Conservation (phyloP, 495 filamentous ascomycete genomes). For the Tirmania nivea region DNA sequence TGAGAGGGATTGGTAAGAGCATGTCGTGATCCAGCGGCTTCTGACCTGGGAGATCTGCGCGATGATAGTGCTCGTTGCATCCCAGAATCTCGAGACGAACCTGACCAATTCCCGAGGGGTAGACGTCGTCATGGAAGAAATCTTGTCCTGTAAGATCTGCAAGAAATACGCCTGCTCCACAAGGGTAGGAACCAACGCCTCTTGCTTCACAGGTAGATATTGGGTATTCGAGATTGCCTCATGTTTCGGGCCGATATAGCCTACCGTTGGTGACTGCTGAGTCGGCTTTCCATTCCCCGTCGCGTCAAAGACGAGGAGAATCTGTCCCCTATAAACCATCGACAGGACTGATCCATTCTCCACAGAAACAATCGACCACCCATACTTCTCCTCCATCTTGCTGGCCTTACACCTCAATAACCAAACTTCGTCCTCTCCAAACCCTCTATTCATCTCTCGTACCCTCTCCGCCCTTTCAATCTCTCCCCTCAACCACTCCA, state of each 20-base stretch:
- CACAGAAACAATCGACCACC: slow-evolving; percentile 57
- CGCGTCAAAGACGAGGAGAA: slow-evolving; percentile 24
- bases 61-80: background rate
- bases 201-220: slow-evolving; percentile 28
- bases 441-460: slow-evolving; percentile 70
- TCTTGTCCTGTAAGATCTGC: slow-evolving; percentile 30
- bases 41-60: background rate
- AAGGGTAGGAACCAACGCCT: slow-evolving; percentile 23
- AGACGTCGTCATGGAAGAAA: slow-evolving; percentile 19
- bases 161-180: slow-evolving; percentile 43
- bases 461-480: slow-evolving; percentile 69
- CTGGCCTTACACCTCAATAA: slow-evolving; percentile 39
- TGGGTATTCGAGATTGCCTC: slow-evolving; percentile 19
- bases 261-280: slow-evolving; percentile 25
- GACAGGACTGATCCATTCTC: slow-evolving; percentile 38
- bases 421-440: slow-evolving; percentile 67
- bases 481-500: slow-evolving; percentile 36
- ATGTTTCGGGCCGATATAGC: slow-evolving; percentile 14
- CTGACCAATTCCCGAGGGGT: background rate
- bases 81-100: background rate
- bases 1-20: background rate
- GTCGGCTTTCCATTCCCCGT: background rate
- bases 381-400: slow-evolving; percentile 42
- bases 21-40: background rate
- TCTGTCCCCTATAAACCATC: slow-evolving; percentile 55